Percentiles rank a stretch among this genome's conserved stretches.
These are phyloP conservation scores for Alternaria rosae DNA, from an alignment of 2,329 filamentous ascomycete genomes.

Conservation along the genomic window DNA sequence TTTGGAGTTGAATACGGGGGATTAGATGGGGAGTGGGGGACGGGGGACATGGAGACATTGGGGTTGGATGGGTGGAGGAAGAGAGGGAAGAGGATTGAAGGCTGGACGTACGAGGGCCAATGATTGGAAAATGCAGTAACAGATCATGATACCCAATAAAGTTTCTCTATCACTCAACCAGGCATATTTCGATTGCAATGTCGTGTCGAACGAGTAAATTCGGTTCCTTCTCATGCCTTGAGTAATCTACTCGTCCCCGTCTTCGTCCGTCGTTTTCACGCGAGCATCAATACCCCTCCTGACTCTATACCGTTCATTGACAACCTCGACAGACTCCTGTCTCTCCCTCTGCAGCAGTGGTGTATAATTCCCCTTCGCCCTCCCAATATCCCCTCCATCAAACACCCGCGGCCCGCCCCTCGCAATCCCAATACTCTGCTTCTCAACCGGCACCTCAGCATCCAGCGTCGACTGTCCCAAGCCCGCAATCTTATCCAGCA, in stretches of 20 bases:
- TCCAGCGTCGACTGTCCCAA: conserved; percentile 46
- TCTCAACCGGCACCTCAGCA: conserved; percentile 13
- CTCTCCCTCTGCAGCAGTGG: conserved; percentile 63
- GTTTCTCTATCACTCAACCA: not conserved
- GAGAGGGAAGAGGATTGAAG: not conserved
- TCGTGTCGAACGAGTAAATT: not conserved
- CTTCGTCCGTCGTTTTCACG: conserved; percentile 27
- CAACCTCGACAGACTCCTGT: conserved; percentile 66
- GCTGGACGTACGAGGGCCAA: not conserved
- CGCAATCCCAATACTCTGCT: conserved; percentile 26
- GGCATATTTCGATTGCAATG: not conserved
- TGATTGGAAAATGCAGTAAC: not conserved
- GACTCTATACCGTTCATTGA: conserved; percentile 66
- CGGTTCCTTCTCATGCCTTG: not conserved
- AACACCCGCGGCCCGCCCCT: conserved; percentile 61
- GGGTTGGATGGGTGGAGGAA: not conserved
- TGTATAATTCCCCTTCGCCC: conserved; percentile 65
- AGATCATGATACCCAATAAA: conserved; percentile 7
- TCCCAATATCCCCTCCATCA: conserved; percentile 63
- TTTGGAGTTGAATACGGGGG: conserved; percentile 51
- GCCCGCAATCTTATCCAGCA: conserved; percentile 69
- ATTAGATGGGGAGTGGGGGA: conserved; percentile 21
- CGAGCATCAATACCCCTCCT: conserved; percentile 55
- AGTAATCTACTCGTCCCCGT: conserved; percentile 38
- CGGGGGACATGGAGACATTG: not conserved